Evolutionary conservation across 208 protist species (phyloP).

Genomic region (Trichomonas tenax): DNA sequence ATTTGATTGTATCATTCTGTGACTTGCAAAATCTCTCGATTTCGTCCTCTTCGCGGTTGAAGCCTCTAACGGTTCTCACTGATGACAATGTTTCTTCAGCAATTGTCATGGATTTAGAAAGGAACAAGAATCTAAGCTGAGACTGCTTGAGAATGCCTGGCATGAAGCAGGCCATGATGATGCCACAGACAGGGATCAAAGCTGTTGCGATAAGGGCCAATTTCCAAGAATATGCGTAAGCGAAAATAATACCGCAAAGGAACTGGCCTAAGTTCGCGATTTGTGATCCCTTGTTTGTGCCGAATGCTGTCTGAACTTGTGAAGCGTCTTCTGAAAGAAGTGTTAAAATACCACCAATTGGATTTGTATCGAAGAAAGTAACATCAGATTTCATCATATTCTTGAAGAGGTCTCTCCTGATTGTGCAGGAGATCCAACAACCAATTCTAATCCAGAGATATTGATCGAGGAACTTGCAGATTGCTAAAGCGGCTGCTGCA

Average conservation of each 20-base stretch:
- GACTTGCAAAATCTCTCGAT: background rate
- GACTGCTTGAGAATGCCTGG: background rate
- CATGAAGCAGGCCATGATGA: background rate
- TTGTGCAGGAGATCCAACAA: background rate
- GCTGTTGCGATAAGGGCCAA: background rate
- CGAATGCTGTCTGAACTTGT: background rate
- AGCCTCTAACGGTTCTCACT: constrained; percentile 20
- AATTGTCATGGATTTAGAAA: background rate
- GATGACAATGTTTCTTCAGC: constrained; percentile 25
- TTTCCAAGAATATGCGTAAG: background rate
- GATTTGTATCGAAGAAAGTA: background rate
- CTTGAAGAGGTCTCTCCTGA: background rate
- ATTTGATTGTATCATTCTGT: background rate
- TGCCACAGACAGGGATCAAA: background rate
- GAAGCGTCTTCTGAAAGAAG: background rate
- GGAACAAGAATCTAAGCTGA: background rate
- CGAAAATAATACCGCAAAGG: background rate
- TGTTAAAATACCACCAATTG: constrained; percentile 8
- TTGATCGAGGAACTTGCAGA: background rate
- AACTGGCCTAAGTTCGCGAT: background rate
- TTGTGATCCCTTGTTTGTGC: background rate
- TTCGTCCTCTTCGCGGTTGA: background rate
- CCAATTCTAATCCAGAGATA: background rate
- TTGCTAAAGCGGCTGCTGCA: background rate
- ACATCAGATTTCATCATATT: background rate